Evolutionary conservation across 208 protist genomes (phyloP).

Genomic region (Trypanosoma vivax): DNA sequence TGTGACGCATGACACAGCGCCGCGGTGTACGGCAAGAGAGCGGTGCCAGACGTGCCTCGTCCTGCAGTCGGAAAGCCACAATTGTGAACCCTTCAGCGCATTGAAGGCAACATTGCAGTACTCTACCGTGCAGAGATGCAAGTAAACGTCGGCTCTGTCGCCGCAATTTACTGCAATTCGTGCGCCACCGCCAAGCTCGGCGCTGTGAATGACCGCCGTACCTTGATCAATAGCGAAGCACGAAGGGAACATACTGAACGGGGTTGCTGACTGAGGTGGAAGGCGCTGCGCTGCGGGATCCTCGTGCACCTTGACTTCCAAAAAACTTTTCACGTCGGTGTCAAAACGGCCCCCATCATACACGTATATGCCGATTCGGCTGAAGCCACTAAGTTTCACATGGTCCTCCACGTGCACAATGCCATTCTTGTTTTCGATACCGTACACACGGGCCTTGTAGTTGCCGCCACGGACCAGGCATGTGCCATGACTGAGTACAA

Average conservation of each 20-base stretch:
- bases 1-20: slow-evolving; percentile 23
- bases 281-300: neutral
- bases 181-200: slow-evolving; percentile 41
- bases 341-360: slow-evolving; percentile 37
- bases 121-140: slow-evolving; percentile 32
- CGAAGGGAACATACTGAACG: slow-evolving; percentile 28
- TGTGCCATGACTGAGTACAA: slow-evolving; percentile 50
- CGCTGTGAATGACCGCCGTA: slow-evolving; percentile 42
- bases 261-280: neutral
- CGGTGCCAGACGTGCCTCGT: slow-evolving; percentile 22
- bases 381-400: slow-evolving; percentile 60
- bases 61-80: slow-evolving; percentile 34
- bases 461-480: slow-evolving; percentile 43
- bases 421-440: slow-evolving; percentile 47
- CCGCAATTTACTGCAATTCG: slow-evolving; percentile 48
- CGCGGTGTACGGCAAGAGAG: slow-evolving; percentile 44
- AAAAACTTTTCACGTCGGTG: slow-evolving; percentile 29
- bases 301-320: slow-evolving; percentile 40
- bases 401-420: slow-evolving; percentile 51
- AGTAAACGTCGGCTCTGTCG: slow-evolving; percentile 28
- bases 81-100: slow-evolving; percentile 33
- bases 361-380: slow-evolving; percentile 51
- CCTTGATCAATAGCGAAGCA: slow-evolving; percentile 52
- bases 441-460: slow-evolving; percentile 53
- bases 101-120: slow-evolving; percentile 50